Conservation (phyloP, 495 filamentous ascomycete species). For the Trichoderma asperelloides region DNA sequence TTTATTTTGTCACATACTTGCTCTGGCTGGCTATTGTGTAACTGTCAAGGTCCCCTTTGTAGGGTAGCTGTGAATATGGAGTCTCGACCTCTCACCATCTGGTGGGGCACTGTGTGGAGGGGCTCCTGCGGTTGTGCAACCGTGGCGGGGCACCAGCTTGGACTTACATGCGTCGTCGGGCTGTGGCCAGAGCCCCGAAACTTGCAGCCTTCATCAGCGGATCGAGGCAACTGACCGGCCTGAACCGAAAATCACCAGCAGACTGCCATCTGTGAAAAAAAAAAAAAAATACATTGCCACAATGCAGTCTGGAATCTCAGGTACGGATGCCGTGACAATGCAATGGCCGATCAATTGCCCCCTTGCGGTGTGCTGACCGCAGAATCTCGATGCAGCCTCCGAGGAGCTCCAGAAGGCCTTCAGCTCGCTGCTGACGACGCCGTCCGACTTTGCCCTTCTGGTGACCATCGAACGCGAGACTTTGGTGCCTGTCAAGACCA, state of each 20-base stretch:
- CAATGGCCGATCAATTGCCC: neutral
- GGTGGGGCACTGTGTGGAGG: slow-evolving; percentile 4
- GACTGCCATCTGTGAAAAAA: neutral
- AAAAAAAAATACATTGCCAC: slow-evolving; percentile 14
- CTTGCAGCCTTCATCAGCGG: neutral
- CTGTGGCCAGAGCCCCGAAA: neutral
- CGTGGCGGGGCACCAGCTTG: slow-evolving; percentile 5
- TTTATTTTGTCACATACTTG: too few relatives aligned
- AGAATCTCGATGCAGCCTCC: slow-evolving; percentile 50
- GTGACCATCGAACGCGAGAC: slow-evolving; percentile 69
- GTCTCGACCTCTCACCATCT: neutral
- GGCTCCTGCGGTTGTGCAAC: neutral
- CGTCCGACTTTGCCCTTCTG: slow-evolving; percentile 66
- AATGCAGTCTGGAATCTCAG: slow-evolving; percentile 88
- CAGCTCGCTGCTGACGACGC: slow-evolving; percentile 55
- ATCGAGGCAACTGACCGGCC: neutral
- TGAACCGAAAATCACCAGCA: neutral
- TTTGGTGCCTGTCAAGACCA: slow-evolving; percentile 53
- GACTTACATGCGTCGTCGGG: slow-evolving; percentile 7
- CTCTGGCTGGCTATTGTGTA: too few relatives aligned
- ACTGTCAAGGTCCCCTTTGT: too few relatives aligned
- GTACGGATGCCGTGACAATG: slow-evolving; percentile 30
- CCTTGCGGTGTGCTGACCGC: slow-evolving; percentile 12
- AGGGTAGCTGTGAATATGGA: too few relatives aligned
- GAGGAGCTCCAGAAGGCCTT: slow-evolving; percentile 79